Conservation (phyloP, 2,329 filamentous ascomycete species). For the Penicillium sp. region DNA sequence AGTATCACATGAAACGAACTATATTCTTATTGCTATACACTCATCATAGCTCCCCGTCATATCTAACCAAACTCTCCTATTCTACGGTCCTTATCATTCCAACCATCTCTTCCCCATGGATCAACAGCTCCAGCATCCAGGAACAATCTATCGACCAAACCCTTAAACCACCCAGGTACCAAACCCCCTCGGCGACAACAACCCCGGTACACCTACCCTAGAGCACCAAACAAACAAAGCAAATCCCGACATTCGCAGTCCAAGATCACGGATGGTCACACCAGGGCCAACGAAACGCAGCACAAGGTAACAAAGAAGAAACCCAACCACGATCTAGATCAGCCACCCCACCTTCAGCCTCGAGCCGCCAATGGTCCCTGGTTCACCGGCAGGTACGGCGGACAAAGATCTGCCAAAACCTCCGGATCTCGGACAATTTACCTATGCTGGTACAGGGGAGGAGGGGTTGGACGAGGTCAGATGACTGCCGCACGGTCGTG, state of each 20-base stretch:
- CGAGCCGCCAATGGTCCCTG: constrained; percentile 12
- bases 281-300: background rate
- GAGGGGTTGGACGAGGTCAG: constrained; percentile 18
- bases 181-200: constrained; percentile 8
- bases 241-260: background rate
- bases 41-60: background rate
- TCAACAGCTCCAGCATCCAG: constrained; percentile 16
- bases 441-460: background rate
- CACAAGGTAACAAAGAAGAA: background rate
- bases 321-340: constrained; percentile 3
- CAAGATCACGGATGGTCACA: background rate
- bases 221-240: constrained; percentile 1
- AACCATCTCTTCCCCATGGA: constrained; percentile 11
- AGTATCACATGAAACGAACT: background rate
- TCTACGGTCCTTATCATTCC: background rate
- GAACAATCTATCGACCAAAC: background rate
- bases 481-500: constrained; percentile 27
- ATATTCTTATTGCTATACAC: background rate
- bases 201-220: background rate
- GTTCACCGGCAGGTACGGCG: constrained; percentile 3
- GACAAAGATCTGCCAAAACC: constrained; percentile 8
- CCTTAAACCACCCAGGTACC: constrained; percentile 22
- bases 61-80: background rate
- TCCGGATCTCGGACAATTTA: constrained; percentile 25
- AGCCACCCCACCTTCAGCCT: background rate